Percentiles rank a stretch among this genome's conserved stretches.
These are phyloP conservation scores for Lasiodiplodia sp. DNA, from an alignment of 2,329 filamentous ascomycete genomes.

Conservation along the genomic window DNA sequence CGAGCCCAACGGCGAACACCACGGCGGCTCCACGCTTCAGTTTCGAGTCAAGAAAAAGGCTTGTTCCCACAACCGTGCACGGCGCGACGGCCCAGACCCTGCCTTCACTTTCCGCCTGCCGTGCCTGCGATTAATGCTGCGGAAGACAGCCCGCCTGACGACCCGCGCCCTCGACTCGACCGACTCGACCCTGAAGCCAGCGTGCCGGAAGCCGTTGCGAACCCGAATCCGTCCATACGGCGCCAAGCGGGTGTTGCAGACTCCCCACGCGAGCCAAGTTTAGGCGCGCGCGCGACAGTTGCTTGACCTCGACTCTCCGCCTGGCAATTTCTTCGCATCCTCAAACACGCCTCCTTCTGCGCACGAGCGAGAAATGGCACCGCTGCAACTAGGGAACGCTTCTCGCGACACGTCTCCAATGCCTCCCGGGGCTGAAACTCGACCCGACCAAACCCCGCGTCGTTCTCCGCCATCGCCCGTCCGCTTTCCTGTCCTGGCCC, in stretches of 20 bases:
- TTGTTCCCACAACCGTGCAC: slow-evolving; percentile 14
- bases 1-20: not conserved
- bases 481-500: not conserved
- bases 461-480: not conserved
- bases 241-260: not conserved
- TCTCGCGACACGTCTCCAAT: not conserved
- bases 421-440: slow-evolving; percentile 14
- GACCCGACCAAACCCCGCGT: slow-evolving; percentile 8
- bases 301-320: not conserved
- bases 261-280: slow-evolving; percentile 12
- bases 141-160: not conserved
- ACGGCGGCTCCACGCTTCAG: slow-evolving; percentile 7
- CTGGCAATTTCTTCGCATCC: not conserved
- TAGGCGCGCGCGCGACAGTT: not conserved
- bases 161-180: not conserved
- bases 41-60: slow-evolving; percentile 16
- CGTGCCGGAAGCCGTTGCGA: not conserved
- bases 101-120: not conserved
- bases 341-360: slow-evolving; percentile 12
- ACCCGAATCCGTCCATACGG: not conserved
- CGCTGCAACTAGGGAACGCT: not conserved
- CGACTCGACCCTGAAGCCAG: not conserved
- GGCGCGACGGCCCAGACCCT: not conserved
- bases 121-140: not conserved
- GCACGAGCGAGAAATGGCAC: not conserved